Evolutionary conservation across 768 basidiomycete species (phyloP).

Genomic region (Kwoniella dejecticola): DNA sequence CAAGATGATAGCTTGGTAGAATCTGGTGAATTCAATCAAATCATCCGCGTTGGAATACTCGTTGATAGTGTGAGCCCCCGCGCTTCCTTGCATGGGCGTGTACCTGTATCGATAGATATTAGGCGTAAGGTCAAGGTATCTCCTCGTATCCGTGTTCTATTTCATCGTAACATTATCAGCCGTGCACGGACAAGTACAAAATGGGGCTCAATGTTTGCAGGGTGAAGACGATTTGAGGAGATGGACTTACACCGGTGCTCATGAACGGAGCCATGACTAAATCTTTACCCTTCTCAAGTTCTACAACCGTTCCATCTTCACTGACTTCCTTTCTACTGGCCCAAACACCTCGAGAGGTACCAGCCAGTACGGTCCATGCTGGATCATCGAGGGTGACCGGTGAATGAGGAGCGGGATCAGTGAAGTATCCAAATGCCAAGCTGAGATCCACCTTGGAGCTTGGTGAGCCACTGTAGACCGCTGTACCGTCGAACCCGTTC

Average conservation of each 20-base stretch:
- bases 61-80: conserved; percentile 56
- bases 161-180: background rate
- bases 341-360: conserved; percentile 46
- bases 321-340: conserved; percentile 26
- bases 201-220: no score
- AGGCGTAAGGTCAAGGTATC: conserved; percentile 51
- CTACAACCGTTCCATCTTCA: conserved; percentile 29
- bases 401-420: conserved; percentile 45
- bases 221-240: background rate
- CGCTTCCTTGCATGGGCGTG: conserved; percentile 38
- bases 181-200: no score
- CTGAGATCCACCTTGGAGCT: conserved; percentile 22
- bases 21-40: conserved; percentile 45
- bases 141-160: conserved; percentile 54
- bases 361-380: conserved; percentile 45
- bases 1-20: conserved; percentile 49
- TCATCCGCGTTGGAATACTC: conserved; percentile 45
- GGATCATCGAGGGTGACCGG: conserved; percentile 28
- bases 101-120: conserved; percentile 56
- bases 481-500: conserved; percentile 32
- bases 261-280: conserved; percentile 30
- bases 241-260: conserved; percentile 27
- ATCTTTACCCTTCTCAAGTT: conserved; percentile 29
- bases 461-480: conserved; percentile 18
- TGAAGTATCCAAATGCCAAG: conserved; percentile 34